Evolutionary conservation across 306 rosid genomes (phyloP).

Genomic region (Oemleria cerasiformis): DNA sequence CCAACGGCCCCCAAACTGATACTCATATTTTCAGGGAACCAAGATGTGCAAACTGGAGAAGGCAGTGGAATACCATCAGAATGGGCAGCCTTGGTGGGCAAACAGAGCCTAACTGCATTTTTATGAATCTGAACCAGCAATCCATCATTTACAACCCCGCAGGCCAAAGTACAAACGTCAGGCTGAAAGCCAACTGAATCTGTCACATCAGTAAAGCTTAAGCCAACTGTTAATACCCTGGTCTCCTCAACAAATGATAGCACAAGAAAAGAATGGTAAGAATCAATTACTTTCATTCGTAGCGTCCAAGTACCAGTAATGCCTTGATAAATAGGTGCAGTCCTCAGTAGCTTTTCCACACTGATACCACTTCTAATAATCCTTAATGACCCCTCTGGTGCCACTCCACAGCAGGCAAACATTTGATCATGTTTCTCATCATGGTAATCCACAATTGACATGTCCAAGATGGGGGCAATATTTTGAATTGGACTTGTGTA

Average conservation of each 20-base stretch:
- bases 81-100: conserved; percentile 85
- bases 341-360: conserved; percentile 70
- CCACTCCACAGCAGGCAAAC: conserved; percentile 93
- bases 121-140: conserved; percentile 80
- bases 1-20: conserved; percentile 97
- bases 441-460: conserved; percentile 73
- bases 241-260: conserved; percentile 94
- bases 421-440: conserved; percentile 91
- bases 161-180: conserved; percentile 81
- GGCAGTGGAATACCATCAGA: conserved; percentile 61
- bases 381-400: conserved; percentile 89
- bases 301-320: conserved; percentile 82
- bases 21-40: conserved; percentile 65
- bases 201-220: conserved; percentile 91
- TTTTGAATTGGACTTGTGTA: conserved; percentile 74
- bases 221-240: conserved; percentile 87
- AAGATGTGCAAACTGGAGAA: conserved; percentile 75
- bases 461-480: conserved; percentile 82
- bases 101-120: conserved; percentile 75
- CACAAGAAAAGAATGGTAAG: conserved; percentile 80
- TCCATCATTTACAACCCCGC: conserved; percentile 77
- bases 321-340: conserved; percentile 88
- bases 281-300: conserved; percentile 69
- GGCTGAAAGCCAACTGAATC: conserved; percentile 95
- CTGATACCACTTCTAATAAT: conserved; percentile 79